A percentile compares a stretch with the other conserved stretches of the same genome.
Evolutionary conservation across 495 filamentous ascomycete species (phyloP).

Genomic region (Penicillium alfredii): DNA sequence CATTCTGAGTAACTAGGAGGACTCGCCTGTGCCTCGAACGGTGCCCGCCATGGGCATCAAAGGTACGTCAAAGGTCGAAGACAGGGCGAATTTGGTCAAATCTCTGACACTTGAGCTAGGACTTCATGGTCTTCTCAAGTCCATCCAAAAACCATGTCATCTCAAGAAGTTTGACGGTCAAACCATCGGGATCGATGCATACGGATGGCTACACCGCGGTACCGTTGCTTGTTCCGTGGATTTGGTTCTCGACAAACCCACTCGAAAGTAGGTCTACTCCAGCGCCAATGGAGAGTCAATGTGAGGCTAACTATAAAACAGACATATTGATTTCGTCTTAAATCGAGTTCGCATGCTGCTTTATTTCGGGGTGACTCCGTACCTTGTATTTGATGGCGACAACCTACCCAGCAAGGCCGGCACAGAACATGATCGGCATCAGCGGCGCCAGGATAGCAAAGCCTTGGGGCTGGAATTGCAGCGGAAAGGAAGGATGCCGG

Average conservation of each 20-base stretch:
- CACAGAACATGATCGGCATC: constrained; percentile 71
- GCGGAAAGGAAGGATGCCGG: constrained; percentile 66
- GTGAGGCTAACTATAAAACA: constrained; percentile 26
- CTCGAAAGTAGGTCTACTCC: constrained; percentile 59
- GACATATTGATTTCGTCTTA: constrained; percentile 89
- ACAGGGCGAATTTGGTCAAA: no score
- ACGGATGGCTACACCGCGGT: constrained; percentile 97
- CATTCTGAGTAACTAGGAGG: constrained; percentile 24
- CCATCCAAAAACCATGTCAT: constrained; percentile 83
- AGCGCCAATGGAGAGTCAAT: neutral
- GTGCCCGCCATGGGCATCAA: constrained; percentile 61
- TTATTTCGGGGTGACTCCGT: constrained; percentile 87
- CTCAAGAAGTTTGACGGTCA: constrained; percentile 83
- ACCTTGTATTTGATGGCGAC: constrained; percentile 93
- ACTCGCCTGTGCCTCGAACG: constrained; percentile 26
- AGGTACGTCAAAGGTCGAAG: constrained; percentile 51
- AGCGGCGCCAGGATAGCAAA: constrained; percentile 66
- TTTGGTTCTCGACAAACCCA: constrained; percentile 80
- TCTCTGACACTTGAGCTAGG: constrained; percentile 50
- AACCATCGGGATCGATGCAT: constrained; percentile 89
- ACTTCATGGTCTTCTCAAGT: constrained; percentile 86
- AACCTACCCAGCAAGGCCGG: constrained; percentile 89
- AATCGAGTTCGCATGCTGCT: constrained; percentile 86
- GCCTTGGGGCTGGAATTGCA: constrained; percentile 71
- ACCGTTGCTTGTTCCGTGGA: constrained; percentile 88